A percentile compares a stretch with the other conserved stretches of the same genome.
Evolutionary conservation across 768 basidiomycete genomes (phyloP).

Genomic region (Macrolepiota dolichaula): DNA sequence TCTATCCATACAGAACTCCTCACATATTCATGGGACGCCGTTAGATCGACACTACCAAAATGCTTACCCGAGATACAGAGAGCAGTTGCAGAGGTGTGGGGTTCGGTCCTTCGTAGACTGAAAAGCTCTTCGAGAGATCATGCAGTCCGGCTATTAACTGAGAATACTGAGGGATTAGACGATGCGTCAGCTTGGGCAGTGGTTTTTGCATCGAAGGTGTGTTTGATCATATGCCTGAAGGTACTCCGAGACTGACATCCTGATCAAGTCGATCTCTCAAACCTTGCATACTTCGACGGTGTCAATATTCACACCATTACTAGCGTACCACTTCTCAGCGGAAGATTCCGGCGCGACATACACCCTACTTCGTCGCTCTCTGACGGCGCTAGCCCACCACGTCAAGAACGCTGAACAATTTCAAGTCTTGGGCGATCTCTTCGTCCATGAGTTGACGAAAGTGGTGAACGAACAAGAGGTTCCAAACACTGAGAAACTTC

Average conservation of each 20-base stretch:
- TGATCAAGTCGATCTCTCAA: conserved; percentile 69
- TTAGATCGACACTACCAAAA: conserved; percentile 48
- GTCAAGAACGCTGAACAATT: conserved; percentile 70
- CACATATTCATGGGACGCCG: conserved; percentile 55
- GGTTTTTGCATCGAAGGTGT: conserved; percentile 77
- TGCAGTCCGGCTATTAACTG: conserved; percentile 53
- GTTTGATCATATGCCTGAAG: conserved; percentile 8
- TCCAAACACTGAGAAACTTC: conserved; percentile 30
- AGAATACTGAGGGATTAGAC: conserved; percentile 47
- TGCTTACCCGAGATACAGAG: conserved; percentile 73
- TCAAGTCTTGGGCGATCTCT: conserved; percentile 46
- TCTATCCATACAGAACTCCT: conserved; percentile 51
- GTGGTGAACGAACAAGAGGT: conserved; percentile 17
- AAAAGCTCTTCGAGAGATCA: conserved; percentile 56
- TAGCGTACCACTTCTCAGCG: conserved; percentile 50
- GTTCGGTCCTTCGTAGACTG: conserved; percentile 66
- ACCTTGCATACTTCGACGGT: conserved; percentile 75
- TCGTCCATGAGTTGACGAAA: conserved; percentile 38
- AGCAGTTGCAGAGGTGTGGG: conserved; percentile 87
- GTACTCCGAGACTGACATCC: conserved; percentile 1
- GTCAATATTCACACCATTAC: conserved; percentile 55
- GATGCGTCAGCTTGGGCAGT: conserved; percentile 72
- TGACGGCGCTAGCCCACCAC: conserved; percentile 84
- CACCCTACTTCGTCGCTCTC: conserved; percentile 62
- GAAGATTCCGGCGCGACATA: conserved; percentile 38